These are phyloP conservation scores for Colletotrichum lini DNA, from an alignment of 2,329 filamentous ascomycete species.

Conservation along the genomic window DNA sequence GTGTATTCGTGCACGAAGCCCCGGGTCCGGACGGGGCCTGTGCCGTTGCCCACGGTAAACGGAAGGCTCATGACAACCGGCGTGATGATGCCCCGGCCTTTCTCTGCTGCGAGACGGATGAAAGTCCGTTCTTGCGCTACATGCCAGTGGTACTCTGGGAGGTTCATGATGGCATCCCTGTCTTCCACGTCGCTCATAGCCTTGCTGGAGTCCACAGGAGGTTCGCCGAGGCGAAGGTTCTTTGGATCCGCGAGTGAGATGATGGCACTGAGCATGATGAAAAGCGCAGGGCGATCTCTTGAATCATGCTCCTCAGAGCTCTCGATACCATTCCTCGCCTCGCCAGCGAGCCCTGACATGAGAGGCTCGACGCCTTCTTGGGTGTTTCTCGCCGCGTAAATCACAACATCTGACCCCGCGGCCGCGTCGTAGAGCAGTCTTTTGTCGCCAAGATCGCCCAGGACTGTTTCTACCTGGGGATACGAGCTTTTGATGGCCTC, in stretches of 20 bases:
- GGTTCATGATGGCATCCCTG: not conserved
- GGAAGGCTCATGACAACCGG: conserved; percentile 20
- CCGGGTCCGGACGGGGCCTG: conserved; percentile 3
- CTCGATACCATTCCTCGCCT: not conserved
- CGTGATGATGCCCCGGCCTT: not conserved
- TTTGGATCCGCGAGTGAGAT: conserved; percentile 27
- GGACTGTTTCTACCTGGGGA: not conserved
- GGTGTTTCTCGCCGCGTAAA: conserved; percentile 19
- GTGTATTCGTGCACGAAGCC: conserved; percentile 19
- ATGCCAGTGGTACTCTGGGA: conserved; percentile 17
- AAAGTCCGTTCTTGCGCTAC: conserved; percentile 17
- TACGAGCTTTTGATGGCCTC: conserved; percentile 1
- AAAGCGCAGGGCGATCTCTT: not conserved
- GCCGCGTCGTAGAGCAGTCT: not conserved
- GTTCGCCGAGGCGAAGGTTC: conserved; percentile 22
- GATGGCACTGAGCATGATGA: conserved; percentile 30
- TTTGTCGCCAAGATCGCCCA: conserved; percentile 8
- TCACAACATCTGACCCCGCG: not conserved
- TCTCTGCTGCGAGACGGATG: not conserved
- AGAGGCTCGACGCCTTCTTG: conserved; percentile 16
- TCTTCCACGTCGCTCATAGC: conserved; percentile 7
- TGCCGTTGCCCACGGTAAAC: conserved; percentile 20
- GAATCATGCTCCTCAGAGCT: too few species aligned
- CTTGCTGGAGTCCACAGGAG: not conserved
- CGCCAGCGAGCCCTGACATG: not conserved